phyloP scores from a whole-genome alignment of 2,329 filamentous ascomycete species.

The Tolypocladium sp. region DNA sequence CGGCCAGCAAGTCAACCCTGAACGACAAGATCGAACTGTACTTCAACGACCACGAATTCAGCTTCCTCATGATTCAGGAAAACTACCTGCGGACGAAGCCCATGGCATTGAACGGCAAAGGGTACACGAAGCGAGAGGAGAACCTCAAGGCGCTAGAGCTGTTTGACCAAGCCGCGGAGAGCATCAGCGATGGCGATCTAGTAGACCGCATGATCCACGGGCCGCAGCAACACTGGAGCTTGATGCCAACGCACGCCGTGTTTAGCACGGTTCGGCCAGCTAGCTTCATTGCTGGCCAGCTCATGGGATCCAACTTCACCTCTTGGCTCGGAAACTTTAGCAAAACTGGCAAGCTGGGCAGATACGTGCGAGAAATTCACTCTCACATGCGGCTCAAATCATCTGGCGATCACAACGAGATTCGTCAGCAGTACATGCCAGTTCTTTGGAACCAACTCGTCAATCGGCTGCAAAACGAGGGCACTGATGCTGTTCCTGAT shows the following conservation, averaged over 20 bases:
- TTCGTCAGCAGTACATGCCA: conserved; percentile 90
- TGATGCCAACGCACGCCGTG: conserved; percentile 93
- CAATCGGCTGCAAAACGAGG: conserved; percentile 63
- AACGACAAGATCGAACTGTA: conserved; percentile 99
- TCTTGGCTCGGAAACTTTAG: conserved; percentile 94
- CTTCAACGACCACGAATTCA: conserved; percentile 99
- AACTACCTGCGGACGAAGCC: conserved; percentile 89
- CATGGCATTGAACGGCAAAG: conserved; percentile 45
- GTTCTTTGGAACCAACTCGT: conserved; percentile 76
- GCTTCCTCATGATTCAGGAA: conserved; percentile 94
- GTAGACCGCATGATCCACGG: conserved; percentile 98
- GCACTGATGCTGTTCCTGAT: conserved; percentile 70
- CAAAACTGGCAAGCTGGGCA: conserved; percentile 67
- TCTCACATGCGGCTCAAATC: conserved; percentile 90
- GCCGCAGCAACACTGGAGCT: conserved; percentile 93
- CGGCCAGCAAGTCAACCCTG: conserved; percentile 73
- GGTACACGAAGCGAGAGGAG: conserved; percentile 55
- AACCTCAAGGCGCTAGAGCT: conserved; percentile 79
- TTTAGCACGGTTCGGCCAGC: conserved; percentile 92
- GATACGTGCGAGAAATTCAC: conserved; percentile 87
- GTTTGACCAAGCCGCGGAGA: conserved; percentile 79
- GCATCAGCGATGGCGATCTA: conserved; percentile 93
- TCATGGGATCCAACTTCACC: conserved; percentile 70
- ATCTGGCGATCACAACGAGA: conserved; percentile 85
- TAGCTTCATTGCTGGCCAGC: conserved; percentile 74